These are phyloP conservation scores for Delitschia confertaspora DNA, from an alignment of 495 filamentous ascomycete genomes.

Conservation along the genomic window DNA sequence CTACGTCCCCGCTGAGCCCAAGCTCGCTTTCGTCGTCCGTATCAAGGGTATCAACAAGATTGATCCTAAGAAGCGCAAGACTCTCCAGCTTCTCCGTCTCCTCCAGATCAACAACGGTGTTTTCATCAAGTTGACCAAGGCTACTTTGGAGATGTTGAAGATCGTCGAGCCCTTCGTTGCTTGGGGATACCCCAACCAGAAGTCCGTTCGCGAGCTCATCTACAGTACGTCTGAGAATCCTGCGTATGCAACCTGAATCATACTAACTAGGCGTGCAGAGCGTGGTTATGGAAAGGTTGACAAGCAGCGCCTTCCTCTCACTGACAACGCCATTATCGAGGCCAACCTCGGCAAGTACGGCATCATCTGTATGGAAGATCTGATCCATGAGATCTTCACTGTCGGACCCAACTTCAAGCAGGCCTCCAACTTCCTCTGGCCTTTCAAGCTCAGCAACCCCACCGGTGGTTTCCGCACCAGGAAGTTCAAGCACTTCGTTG, in stretches of 20 bases:
- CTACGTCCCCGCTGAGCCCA: conserved; percentile 88
- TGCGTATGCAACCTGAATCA: neutral
- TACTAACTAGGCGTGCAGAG: conserved; percentile 12
- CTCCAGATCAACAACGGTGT: conserved; percentile 99
- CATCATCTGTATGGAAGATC: conserved; percentile 98
- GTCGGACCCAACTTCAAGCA: conserved; percentile 85
- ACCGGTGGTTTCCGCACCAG: conserved; percentile 88
- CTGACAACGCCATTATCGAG: conserved; percentile 97
- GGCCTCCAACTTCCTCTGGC: conserved; percentile 99
- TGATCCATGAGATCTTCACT: conserved; percentile 98
- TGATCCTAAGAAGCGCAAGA: conserved; percentile 98
- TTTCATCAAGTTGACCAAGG: conserved; percentile 96
- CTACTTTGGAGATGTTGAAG: conserved; percentile 94
- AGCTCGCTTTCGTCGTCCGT: conserved; percentile 96
- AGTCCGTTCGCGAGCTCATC: conserved; percentile 95
- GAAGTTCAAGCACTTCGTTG: conserved; percentile 99
- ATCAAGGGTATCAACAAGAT: conserved; percentile 99
- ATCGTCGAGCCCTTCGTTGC: conserved; percentile 94
- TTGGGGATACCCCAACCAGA: conserved; percentile 98
- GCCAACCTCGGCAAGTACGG: conserved; percentile 92
- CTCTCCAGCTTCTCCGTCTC: conserved; percentile 95
- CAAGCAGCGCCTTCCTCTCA: conserved; percentile 90
- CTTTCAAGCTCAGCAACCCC: conserved; percentile 98
- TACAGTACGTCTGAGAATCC: conserved; percentile 48
- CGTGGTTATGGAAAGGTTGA: conserved; percentile 43